Conservation (phyloP, 176 grass and related monocot genomes). For the Leersia perrieri region DNA sequence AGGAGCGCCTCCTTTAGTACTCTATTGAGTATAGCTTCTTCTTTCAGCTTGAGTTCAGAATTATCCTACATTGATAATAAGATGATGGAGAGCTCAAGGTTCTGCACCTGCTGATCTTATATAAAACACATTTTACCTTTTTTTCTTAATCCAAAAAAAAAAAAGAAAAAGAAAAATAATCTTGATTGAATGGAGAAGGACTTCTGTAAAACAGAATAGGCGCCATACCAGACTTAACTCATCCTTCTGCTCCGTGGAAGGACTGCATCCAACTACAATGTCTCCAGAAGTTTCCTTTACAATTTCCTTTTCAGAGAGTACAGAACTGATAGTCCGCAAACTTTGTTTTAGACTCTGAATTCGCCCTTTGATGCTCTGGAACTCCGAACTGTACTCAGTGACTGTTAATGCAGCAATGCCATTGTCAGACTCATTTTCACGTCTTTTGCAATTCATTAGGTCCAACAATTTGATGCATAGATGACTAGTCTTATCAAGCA, state of each 20-base stretch:
- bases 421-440: conserved; percentile 33
- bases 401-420: conserved; percentile 40
- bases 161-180: not conserved
- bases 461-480: conserved; percentile 56
- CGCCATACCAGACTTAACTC: conserved; percentile 27
- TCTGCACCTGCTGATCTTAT: not conserved
- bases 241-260: conserved; percentile 31
- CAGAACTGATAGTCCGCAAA: conserved; percentile 38
- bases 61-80: conserved; percentile 48
- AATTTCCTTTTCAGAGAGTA: conserved; percentile 56
- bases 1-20: conserved; percentile 70
- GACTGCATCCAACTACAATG: conserved; percentile 1
- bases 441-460: conserved; percentile 44
- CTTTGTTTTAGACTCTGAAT: conserved; percentile 67
- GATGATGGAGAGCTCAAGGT: not conserved
- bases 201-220: not conserved
- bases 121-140: not conserved
- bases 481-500: conserved; percentile 61
- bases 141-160: not conserved
- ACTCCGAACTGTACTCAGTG: conserved; percentile 59
- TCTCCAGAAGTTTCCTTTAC: conserved; percentile 36
- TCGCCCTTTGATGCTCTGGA: conserved; percentile 65
- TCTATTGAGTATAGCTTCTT: conserved; percentile 71
- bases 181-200: not conserved
- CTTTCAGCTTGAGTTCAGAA: conserved; percentile 67